Percentiles rank a stretch among this genome's conserved stretches.
Conservation (phyloP, 108 stramenopile genomes). For the Pseudonitzschia multistriata region DNA sequence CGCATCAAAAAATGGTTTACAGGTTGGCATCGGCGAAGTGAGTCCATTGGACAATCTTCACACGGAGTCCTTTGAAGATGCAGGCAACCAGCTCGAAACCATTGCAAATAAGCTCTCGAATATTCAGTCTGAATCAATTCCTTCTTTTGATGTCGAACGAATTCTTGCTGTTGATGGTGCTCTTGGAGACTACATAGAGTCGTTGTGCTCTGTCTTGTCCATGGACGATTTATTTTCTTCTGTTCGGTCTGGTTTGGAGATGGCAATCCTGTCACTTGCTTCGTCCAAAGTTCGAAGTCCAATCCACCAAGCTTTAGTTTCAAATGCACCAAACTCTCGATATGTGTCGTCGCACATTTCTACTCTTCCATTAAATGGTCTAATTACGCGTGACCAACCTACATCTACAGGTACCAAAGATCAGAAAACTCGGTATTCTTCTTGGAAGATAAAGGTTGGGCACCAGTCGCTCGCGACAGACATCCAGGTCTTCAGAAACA, state of each 20-base stretch:
- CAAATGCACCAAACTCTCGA: conserved; percentile 13
- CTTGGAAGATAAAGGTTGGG: conserved; percentile 82
- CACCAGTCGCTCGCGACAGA: conserved; percentile 46
- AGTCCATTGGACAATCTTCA: conserved; percentile 75
- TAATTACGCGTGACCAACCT: conserved; percentile 48
- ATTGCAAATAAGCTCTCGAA: conserved; percentile 40
- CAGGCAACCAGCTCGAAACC: conserved; percentile 44
- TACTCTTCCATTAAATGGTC: conserved; percentile 61
- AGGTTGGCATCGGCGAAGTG: conserved; percentile 82
- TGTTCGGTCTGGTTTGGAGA: conserved; percentile 77
- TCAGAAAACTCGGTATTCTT: conserved; percentile 34
- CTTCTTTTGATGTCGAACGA: conserved; percentile 38
- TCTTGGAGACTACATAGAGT: conserved; percentile 40
- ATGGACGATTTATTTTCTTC: conserved; percentile 31
- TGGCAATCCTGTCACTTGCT: conserved; percentile 73
- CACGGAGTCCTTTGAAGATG: conserved; percentile 60
- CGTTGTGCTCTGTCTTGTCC: conserved; percentile 36
- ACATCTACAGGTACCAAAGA: background rate
- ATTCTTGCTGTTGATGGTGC: conserved; percentile 59
- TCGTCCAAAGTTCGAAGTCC: conserved; percentile 51
- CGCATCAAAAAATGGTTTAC: conserved; percentile 47
- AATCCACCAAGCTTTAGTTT: conserved; percentile 54
- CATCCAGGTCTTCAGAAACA: conserved; percentile 30
- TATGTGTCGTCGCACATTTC: background rate
- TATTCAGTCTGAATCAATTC: conserved; percentile 16